Evolutionary conservation across 2,329 filamentous ascomycete genomes (phyloP).

Genomic region (Chaetomiaceae sp.): DNA sequence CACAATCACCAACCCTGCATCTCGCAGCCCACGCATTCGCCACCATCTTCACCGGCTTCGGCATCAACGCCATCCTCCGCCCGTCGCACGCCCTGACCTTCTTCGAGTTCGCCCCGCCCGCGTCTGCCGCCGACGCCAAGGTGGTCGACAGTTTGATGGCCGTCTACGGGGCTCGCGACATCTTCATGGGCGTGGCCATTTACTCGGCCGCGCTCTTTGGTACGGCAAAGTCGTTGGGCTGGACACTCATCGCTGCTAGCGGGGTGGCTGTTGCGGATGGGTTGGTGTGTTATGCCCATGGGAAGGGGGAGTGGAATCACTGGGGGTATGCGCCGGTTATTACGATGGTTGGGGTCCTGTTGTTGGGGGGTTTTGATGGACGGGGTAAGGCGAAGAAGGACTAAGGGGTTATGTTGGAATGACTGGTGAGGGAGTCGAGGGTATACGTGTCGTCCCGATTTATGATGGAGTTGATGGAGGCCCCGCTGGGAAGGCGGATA

Average conservation of each 20-base stretch:
- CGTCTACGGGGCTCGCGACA: constrained; percentile 45
- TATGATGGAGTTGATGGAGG: too few species aligned
- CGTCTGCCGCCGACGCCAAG: constrained; percentile 31
- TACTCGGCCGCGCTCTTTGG: constrained; percentile 36
- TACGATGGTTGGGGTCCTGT: constrained; percentile 30
- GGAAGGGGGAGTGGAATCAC: constrained; percentile 44
- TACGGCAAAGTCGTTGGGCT: constrained; percentile 37
- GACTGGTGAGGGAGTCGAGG: too few species aligned
- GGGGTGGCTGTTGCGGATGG: constrained; percentile 45
- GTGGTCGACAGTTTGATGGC: constrained; percentile 42
- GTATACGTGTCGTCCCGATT: too few species aligned
- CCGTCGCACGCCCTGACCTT: constrained; percentile 34
- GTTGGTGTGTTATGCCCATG: constrained; percentile 36
- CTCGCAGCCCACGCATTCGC: constrained; percentile 19
- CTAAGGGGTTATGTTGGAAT: too few species aligned
- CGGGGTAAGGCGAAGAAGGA: neutral
- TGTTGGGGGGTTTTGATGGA: constrained; percentile 10
- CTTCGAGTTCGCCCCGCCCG: constrained; percentile 35
- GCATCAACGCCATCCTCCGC: constrained; percentile 37
- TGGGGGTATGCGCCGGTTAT: constrained; percentile 44
- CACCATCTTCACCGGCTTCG: constrained; percentile 32
- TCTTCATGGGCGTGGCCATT: constrained; percentile 44
- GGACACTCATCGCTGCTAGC: constrained; percentile 39
- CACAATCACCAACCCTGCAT: neutral
- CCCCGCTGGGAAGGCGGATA: too few species aligned